Evolutionary conservation across 768 basidiomycete genomes (phyloP).

Genomic region (Paxillus rubicundulus): DNA sequence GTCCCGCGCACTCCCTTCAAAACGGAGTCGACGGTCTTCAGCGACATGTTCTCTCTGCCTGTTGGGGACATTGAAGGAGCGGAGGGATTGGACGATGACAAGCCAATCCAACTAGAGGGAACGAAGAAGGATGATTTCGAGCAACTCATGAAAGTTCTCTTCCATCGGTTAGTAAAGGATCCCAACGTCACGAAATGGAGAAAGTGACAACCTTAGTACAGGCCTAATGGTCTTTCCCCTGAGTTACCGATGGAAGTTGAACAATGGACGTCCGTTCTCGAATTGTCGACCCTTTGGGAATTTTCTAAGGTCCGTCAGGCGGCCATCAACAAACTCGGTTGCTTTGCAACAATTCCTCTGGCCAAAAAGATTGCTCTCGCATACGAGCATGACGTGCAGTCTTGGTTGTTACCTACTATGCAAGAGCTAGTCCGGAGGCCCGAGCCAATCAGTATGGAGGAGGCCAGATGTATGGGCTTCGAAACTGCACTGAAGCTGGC

Average conservation of each 20-base stretch:
- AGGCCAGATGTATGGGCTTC: constrained; percentile 29
- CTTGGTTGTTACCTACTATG: constrained; percentile 40
- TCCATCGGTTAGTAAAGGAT: constrained; percentile 10
- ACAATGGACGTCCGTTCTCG: constrained; percentile 39
- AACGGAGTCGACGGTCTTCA: constrained; percentile 16
- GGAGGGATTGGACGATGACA: constrained; percentile 14
- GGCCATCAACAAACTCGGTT: constrained; percentile 23
- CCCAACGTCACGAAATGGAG: not conserved
- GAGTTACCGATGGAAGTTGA: constrained; percentile 5
- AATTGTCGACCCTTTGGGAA: constrained; percentile 37
- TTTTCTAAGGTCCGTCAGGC: constrained; percentile 30
- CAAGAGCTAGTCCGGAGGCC: constrained; percentile 24
- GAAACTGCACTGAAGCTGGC: constrained; percentile 13
- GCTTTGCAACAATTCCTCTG: constrained; percentile 10
- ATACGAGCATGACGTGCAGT: constrained; percentile 22
- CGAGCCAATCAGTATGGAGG: constrained; percentile 16
- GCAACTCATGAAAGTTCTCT: constrained; percentile 12
- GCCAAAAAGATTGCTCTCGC: constrained; percentile 36
- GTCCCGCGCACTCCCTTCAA: constrained; percentile 17
- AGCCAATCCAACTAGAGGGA: constrained; percentile 15
- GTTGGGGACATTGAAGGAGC: not conserved
- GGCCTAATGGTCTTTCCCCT: constrained; percentile 17
- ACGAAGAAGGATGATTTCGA: constrained; percentile 18
- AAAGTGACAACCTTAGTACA: not conserved
- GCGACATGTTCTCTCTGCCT: constrained; percentile 20